phyloP scores from a whole-genome alignment of 345 rosid genomes.

The Salix purpurea region DNA sequence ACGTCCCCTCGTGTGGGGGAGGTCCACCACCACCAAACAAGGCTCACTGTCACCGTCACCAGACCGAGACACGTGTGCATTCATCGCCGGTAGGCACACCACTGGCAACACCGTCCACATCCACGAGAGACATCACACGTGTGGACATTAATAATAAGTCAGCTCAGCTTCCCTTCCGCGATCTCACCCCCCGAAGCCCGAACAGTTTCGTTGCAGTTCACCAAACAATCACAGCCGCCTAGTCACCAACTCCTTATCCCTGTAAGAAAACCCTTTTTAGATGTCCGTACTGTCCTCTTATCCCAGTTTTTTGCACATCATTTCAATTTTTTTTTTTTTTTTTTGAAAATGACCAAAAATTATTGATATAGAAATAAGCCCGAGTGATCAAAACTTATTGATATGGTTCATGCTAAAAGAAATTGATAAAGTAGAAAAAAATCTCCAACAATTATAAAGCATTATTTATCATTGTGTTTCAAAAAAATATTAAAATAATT shows the following conservation, averaged over 20 bases:
- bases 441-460: too few species aligned
- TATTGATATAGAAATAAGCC: too few species aligned
- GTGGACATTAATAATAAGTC: conserved; percentile 10
- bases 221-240: neutral
- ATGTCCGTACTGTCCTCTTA: neutral
- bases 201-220: neutral
- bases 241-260: neutral
- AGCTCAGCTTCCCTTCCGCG: neutral
- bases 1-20: conserved; percentile 27
- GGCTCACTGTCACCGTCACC: conserved; percentile 23
- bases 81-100: neutral
- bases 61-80: conserved; percentile 13
- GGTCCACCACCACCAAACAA: conserved; percentile 8
- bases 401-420: too few species aligned
- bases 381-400: too few species aligned
- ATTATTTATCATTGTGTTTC: accelerated
- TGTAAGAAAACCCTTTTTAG: neutral
- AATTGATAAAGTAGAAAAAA: too few species aligned
- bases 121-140: conserved; percentile 27
- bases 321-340: too few species aligned
- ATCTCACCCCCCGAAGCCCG: neutral
- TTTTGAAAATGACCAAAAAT: too few species aligned
- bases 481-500: too few species aligned
- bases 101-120: neutral
- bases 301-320: too few species aligned